Base-by-base conservation (phyloP, 2,329 filamentous ascomycete genomes). In the Ramichloridium luteum region DNA sequence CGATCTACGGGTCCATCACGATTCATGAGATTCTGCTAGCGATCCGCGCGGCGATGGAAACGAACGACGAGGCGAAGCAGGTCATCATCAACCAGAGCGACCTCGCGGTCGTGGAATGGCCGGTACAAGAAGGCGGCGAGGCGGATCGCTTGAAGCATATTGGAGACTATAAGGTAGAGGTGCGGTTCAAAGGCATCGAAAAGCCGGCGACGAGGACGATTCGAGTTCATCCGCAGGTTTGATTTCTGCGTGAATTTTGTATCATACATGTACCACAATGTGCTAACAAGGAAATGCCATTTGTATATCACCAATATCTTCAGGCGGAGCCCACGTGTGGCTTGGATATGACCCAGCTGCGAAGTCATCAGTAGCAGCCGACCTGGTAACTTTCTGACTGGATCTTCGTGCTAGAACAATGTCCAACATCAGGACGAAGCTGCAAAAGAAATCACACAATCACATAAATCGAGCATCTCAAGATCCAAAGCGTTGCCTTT, bases 1-100 rank as follows among this genome's bases (percentile, higher is more conserved):
- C 38, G 5, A 70, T 68, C 29, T 66, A 68, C 41, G 70, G 69
- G 15, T 68, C 66, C 3, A 67, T 74, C 3, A 65, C 66, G n/a
- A 63, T 61, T 5, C 50, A 56, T 14, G 70, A 74, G 46, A 56
- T 74, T 32, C 60, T 58, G 5, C 48, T 55, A 11, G 62, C 59
- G 14, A 58, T 74, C 34, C 62, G 59, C 36, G 58, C 58, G 25
- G 57, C 62, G 14, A 52, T 72, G 40, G 61, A 60, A 20, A 59
- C 62, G 35, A 65, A 70, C 41, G 60, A 66, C 32, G 62, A 71
- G 49, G 67, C 65, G 16, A 56, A 59, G 17, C 56, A 61, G 12
- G 60, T 74, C 3, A 57, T 64, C 12, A 35, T 74, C 13, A 53
- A 54, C 3, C 59, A 69, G 31, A 57, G 61, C 18, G 64, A 73